Evolutionary conservation across 208 protist genomes (phyloP).

Genomic region (Ichthyophonus hoferi): DNA sequence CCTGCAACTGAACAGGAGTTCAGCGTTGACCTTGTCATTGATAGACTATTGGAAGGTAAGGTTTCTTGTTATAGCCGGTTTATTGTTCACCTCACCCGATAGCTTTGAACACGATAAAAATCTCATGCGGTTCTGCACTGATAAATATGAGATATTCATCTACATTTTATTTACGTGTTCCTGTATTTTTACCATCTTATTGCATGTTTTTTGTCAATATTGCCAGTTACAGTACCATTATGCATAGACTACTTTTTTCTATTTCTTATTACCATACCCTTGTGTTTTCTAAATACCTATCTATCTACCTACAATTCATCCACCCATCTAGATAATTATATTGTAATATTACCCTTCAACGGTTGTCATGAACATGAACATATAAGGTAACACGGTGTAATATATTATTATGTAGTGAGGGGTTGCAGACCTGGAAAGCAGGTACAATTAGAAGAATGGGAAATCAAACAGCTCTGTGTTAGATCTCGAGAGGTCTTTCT

Average conservation of each 20-base stretch:
- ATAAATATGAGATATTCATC: too few species aligned
- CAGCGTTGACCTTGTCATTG: conserved; percentile 67
- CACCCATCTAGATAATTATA: background rate
- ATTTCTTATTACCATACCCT: too few species aligned
- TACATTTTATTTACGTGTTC: too few species aligned
- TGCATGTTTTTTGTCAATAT: too few species aligned
- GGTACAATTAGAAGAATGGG: conserved; percentile 57
- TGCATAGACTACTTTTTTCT: too few species aligned
- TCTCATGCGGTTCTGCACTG: background rate
- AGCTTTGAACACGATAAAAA: background rate
- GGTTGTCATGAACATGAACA: too few species aligned
- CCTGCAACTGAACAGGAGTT: conserved; percentile 40
- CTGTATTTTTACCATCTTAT: too few species aligned
- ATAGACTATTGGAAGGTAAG: conserved; percentile 52
- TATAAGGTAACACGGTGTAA: too few species aligned
- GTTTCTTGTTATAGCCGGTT: background rate
- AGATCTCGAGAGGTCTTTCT: conserved; percentile 71
- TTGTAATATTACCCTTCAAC: background rate
- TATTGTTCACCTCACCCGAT: background rate
- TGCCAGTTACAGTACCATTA: too few species aligned
- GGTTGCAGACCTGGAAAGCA: conserved; percentile 59
- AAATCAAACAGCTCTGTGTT: conserved; percentile 61
- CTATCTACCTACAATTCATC: too few species aligned
- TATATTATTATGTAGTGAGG: conserved; percentile 46
- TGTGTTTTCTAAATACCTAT: too few species aligned